Base-by-base conservation (phyloP, 2,329 filamentous ascomycete species). In the Lecanosticta acicola region DNA sequence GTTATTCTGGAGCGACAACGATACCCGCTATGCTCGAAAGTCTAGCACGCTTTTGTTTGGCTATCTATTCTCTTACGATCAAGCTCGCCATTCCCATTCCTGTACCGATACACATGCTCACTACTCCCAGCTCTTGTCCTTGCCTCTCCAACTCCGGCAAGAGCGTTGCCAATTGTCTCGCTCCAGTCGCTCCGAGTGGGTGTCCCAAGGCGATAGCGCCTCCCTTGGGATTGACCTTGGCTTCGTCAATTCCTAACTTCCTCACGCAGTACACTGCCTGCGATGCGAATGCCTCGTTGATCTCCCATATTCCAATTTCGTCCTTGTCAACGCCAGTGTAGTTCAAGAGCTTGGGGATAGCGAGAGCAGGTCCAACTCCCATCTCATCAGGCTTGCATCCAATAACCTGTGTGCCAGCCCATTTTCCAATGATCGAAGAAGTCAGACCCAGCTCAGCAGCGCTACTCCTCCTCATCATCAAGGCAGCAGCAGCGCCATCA, bases 181-280 rank as follows among this genome's bases (percentile, higher is more conserved):
- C 87, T 26, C 87, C 88, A 3, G 90, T 96, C 24, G 89, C 90
- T 38, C 91, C 90, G 1, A 96, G 76, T 4, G 90, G 90, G 66
- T 96, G 91, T 1, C 91, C 91, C 18, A 96, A 71, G n/a, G 91
- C 90, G 66, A 96, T 95, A 2, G 90, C 91, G 24, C 91, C 90
- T 50, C 91, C 91, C 59, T 94, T 89, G 0, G 88, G 88, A 69
- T 97, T 97, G 14, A 96, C 85, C 68, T 78, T 83, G 5, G 79
- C 79, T 45, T 78, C 69, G 57, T 83, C 81, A 16, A 91, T 70
- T 0, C 82, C 84, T 9, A 93, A 63, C 59, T 80, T 77, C 49
- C 87, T 72, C 37, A 91, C 70, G 58, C 84, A 90, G 69, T 94
- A 78, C 42, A 83, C 60, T 32, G 79, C 77, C 60, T 83, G 80